Conservation (phyloP, 2,329 filamentous ascomycete species). For the Huntiella savannae region DNA sequence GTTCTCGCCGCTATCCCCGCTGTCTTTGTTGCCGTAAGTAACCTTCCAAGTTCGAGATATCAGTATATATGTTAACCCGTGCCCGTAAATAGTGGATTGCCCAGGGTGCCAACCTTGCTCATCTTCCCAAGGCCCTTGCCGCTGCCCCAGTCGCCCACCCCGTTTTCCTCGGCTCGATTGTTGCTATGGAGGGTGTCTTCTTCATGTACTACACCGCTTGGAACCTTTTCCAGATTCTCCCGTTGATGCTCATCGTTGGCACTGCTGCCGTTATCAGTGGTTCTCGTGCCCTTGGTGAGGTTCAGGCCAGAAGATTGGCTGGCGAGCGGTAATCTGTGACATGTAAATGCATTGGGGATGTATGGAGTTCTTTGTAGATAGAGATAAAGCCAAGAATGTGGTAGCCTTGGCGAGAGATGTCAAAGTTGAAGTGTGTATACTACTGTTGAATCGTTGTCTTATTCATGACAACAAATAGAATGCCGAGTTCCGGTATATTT, state of each 20-base stretch:
- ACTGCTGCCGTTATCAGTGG: constrained; percentile 67
- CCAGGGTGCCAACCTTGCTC: constrained; percentile 66
- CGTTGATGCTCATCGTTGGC: constrained; percentile 48
- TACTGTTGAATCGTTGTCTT: too few relatives aligned
- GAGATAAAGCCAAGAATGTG: neutral
- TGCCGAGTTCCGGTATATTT: neutral
- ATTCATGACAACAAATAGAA: too few relatives aligned
- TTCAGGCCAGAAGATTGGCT: constrained; percentile 69
- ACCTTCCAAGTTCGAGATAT: neutral
- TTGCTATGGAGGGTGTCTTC: constrained; percentile 80
- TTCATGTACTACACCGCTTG: constrained; percentile 85
- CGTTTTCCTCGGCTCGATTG: constrained; percentile 70
- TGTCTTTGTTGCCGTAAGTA: constrained; percentile 49
- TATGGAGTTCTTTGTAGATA: neutral
- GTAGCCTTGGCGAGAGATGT: neutral
- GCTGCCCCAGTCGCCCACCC: constrained; percentile 63
- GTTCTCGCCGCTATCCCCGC: constrained; percentile 56
- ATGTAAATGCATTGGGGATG: neutral
- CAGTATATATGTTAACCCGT: neutral
- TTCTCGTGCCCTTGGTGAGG: constrained; percentile 76
- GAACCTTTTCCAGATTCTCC: constrained; percentile 81
- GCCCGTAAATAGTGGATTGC: constrained; percentile 46
- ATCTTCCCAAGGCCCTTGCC: constrained; percentile 56
- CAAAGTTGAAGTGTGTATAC: too few relatives aligned
- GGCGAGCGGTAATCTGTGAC: constrained; percentile 34